Evolutionary conservation across 2,329 filamentous ascomycete species (phyloP).

Genomic region (Bertia moriformis): DNA sequence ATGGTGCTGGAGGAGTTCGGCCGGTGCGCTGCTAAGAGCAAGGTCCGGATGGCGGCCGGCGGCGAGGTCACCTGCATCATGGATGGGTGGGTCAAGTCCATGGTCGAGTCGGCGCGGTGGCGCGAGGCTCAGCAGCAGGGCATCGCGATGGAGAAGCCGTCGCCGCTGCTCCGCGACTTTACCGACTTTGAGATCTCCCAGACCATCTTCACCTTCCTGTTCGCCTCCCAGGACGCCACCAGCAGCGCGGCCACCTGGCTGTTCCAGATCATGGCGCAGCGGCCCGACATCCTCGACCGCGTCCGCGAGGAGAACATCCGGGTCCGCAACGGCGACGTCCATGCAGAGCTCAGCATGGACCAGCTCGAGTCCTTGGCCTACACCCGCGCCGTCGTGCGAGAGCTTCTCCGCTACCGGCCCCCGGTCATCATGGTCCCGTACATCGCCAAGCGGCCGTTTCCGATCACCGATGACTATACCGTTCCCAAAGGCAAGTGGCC

Average conservation of each 20-base stretch:
- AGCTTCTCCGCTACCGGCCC: slow-evolving; percentile 83
- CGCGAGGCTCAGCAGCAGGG: slow-evolving; percentile 65
- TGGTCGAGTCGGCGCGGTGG: slow-evolving; percentile 74
- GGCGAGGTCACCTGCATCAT: slow-evolving; percentile 83
- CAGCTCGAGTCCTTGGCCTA: slow-evolving; percentile 78
- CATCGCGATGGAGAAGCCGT: slow-evolving; percentile 63
- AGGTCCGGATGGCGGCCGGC: slow-evolving; percentile 78
- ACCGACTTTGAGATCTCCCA: slow-evolving; percentile 81
- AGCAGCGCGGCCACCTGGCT: slow-evolving; percentile 88
- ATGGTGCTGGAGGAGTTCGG: slow-evolving; percentile 82
- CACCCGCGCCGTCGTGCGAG: slow-evolving; percentile 80
- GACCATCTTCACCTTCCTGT: slow-evolving; percentile 90
- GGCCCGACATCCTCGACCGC: slow-evolving; percentile 79
- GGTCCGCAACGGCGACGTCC: slow-evolving; percentile 59
- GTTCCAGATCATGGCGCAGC: slow-evolving; percentile 85
- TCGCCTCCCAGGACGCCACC: slow-evolving; percentile 93
- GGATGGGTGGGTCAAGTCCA: slow-evolving; percentile 82
- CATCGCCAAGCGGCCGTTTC: slow-evolving; percentile 85
- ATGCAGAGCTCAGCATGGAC: slow-evolving; percentile 63
- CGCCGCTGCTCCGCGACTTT: slow-evolving; percentile 71
- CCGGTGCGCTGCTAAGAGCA: slow-evolving; percentile 85
- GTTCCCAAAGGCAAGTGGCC: slow-evolving; percentile 59
- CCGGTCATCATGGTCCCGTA: slow-evolving; percentile 97
- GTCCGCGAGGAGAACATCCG: slow-evolving; percentile 80
- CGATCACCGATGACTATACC: slow-evolving; percentile 76